These are phyloP conservation scores for Fusarium buharicum DNA, from an alignment of 2,329 filamentous ascomycete species.

Conservation along the genomic window DNA sequence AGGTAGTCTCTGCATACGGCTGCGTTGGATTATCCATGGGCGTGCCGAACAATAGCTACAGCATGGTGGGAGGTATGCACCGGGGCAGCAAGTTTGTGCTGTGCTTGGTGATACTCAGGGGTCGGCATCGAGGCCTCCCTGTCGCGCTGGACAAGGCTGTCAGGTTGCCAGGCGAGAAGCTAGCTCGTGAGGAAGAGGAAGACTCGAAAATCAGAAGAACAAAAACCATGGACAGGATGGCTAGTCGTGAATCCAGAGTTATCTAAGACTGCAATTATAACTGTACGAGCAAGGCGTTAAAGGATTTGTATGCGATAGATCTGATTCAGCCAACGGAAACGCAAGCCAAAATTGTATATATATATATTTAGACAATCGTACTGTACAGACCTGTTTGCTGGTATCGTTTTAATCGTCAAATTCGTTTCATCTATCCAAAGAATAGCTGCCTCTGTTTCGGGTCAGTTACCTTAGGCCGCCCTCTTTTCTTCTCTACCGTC, in stretches of 20 bases:
- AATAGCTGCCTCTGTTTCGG: slow-evolving; percentile 64
- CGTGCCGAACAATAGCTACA: slow-evolving; percentile 63
- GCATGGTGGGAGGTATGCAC: slow-evolving; percentile 65
- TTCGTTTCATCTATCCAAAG: slow-evolving; percentile 55
- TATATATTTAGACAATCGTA: slow-evolving; percentile 2
- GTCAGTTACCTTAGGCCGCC: slow-evolving; percentile 50
- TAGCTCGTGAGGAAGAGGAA: slow-evolving; percentile 48
- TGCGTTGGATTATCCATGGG: slow-evolving; percentile 71
- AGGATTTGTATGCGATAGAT: slow-evolving; percentile 20
- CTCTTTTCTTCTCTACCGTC: slow-evolving; percentile 53
- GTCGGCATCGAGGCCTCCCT: slow-evolving; percentile 66
- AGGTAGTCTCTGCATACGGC: slow-evolving; percentile 68
- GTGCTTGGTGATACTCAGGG: slow-evolving; percentile 66
- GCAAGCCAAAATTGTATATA: slow-evolving; percentile 10
- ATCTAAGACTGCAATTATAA: slow-evolving; percentile 10
- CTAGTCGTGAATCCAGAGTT: slow-evolving; percentile 40
- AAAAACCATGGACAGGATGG: slow-evolving; percentile 44
- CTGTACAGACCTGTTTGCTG: slow-evolving; percentile 12
- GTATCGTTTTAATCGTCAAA: slow-evolving; percentile 8
- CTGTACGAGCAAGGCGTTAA: slow-evolving; percentile 26
- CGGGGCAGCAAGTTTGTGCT: slow-evolving; percentile 67
- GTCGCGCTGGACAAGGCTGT: slow-evolving; percentile 66
- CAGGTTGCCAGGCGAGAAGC: slow-evolving; percentile 52
- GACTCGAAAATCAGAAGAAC: slow-evolving; percentile 45
- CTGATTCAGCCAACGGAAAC: slow-evolving; percentile 8